phyloP scores from a whole-genome alignment of 202 grass and related monocot genomes.

The Elaeis oleifera region DNA sequence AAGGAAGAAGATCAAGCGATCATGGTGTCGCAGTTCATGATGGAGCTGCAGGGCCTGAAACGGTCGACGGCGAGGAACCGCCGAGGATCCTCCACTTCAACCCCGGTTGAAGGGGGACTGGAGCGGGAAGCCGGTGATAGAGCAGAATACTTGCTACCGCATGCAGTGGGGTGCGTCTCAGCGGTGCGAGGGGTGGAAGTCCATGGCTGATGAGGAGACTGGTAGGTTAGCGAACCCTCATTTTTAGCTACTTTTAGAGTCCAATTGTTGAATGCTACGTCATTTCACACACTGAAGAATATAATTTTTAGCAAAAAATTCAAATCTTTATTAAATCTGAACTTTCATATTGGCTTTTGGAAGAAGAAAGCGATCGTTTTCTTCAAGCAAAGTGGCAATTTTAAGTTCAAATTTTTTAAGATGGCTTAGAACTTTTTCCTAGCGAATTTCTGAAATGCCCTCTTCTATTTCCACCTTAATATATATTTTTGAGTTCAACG shows the following conservation, averaged over 20 bases:
- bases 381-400: too few species aligned
- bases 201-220: constrained; percentile 56
- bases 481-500: too few species aligned
- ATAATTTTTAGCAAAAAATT: too few species aligned
- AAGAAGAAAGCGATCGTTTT: too few species aligned
- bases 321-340: too few species aligned
- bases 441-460: too few species aligned
- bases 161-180: constrained; percentile 54
- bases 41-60: constrained; percentile 10
- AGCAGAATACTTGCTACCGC: constrained; percentile 15
- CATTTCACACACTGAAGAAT: too few species aligned
- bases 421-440: too few species aligned
- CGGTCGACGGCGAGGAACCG: constrained; percentile 46
- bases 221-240: constrained; percentile 27
- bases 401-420: too few species aligned
- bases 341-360: too few species aligned
- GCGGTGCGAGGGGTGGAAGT: constrained; percentile 78
- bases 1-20: constrained; percentile 58
- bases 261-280: too few species aligned
- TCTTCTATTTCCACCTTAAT: too few species aligned
- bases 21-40: constrained; percentile 14
- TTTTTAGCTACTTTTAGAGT: neutral
- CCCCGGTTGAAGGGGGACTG: constrained; percentile 16
- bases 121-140: constrained; percentile 16
- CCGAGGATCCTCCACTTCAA: constrained; percentile 54